A percentile compares a stretch with the other conserved stretches of the same genome.
Evolutionary conservation across 148 eudicot species (phyloP).

Genomic region (Euryodendron excelsum): DNA sequence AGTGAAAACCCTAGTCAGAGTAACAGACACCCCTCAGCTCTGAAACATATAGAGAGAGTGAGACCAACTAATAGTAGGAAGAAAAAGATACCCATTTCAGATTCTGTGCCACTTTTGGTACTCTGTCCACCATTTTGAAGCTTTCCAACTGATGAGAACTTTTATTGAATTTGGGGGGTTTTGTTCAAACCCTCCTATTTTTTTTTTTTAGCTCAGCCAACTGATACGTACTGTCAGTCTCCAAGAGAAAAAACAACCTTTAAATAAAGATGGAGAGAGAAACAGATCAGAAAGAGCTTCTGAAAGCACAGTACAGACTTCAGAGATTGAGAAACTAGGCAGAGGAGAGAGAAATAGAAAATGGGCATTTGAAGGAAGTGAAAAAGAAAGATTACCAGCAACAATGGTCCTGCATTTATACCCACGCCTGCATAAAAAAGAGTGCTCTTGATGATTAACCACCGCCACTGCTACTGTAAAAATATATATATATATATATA

Average conservation of each 20-base stretch:
- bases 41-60: slow-evolving; percentile 20
- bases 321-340: slow-evolving; percentile 12
- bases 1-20: slow-evolving; percentile 56
- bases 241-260: not conserved
- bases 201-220: not conserved
- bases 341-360: not conserved
- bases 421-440: slow-evolving; percentile 80
- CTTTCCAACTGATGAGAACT: slow-evolving; percentile 31
- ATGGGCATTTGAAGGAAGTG: slow-evolving; percentile 16
- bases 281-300: slow-evolving; percentile 27
- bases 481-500: slow-evolving; percentile 2
- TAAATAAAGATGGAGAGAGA: slow-evolving; percentile 27
- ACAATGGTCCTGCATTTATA: slow-evolving; percentile 57
- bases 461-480: slow-evolving; percentile 68
- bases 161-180: slow-evolving; percentile 39
- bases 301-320: slow-evolving; percentile 13
- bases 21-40: slow-evolving; percentile 17
- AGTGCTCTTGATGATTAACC: slow-evolving; percentile 94
- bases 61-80: slow-evolving; percentile 38
- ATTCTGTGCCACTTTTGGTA: slow-evolving; percentile 52
- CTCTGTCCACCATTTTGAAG: slow-evolving; percentile 40
- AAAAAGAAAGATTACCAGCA: slow-evolving; percentile 7
- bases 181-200: slow-evolving; percentile 13
- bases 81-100: slow-evolving; percentile 71
- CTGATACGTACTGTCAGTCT: slow-evolving; percentile 6